Base-by-base conservation (phyloP, 2,329 filamentous ascomycete species). In the Pleoardoris graminearum region DNA sequence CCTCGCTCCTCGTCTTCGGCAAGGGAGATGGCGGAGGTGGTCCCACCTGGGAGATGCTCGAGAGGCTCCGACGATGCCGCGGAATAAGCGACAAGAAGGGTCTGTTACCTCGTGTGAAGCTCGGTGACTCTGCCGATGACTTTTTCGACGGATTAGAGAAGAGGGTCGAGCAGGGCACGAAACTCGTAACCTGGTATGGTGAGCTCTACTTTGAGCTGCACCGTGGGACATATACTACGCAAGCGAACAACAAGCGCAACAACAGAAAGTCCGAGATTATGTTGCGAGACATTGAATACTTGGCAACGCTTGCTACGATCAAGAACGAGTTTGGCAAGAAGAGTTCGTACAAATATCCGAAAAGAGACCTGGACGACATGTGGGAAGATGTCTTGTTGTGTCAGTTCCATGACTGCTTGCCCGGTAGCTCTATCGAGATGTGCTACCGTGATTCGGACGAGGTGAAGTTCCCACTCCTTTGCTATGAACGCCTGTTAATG, bases 181-280 rank as follows among this genome's bases (percentile, higher is more conserved):
- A 90, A 16, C 87, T 97, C 48, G 89, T 91, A 21, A 97, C 94
- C 1, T 99, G 94, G 94, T 96, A 96, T 70, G 94, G 94, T 36
- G 94, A 99, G 76, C 82, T 99, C 7, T 99, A 99, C 77, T 96
- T 99, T 72, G 94, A 99, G 75, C 83, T 99, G 43, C 94, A 99
- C 72, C 89, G 94, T 54, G 94, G 94, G 48, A 97, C 93, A 11
- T 97, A 97, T 76, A 99, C 94, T 3, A 97, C 93, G 0, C 93
- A 97, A 73, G 89, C 92, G 54, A 96, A 97, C 77, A 99, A 96
- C 79, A 99, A 99, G 78, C 85, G 85, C 63, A 93, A 95, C 78
- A 99, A 97, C 71, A 85, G 94, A 49, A 88, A 87, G 69, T 82
- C 90, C 0, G 94, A 99, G 75, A 85, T 89, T 48, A 75, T 96